Conservation (phyloP, 805 yeast species). For the Sugiyamaella valdiviana region DNA sequence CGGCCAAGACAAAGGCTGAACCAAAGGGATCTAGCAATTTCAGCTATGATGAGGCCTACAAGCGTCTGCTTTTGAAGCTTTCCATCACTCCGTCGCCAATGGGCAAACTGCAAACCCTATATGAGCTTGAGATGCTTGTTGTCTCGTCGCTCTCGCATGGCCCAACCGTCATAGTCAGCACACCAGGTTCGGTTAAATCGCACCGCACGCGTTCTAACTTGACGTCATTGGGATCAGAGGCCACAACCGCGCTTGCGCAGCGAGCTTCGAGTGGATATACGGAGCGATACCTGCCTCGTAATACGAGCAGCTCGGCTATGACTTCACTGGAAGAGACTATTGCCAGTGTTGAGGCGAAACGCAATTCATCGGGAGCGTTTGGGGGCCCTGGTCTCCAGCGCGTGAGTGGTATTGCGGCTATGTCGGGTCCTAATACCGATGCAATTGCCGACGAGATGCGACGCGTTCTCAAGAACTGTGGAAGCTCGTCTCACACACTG, state of each 20-base stretch:
- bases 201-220: slow-evolving; percentile 16
- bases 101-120: slow-evolving; percentile 22
- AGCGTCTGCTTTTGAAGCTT: slow-evolving; percentile 18
- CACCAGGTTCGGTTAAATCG: slow-evolving; percentile 20
- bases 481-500: slow-evolving; percentile 29
- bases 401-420: slow-evolving; percentile 16
- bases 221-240: slow-evolving; percentile 20
- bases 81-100: slow-evolving; percentile 25
- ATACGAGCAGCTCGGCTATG: slow-evolving; percentile 13
- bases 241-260: not conserved
- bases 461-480: slow-evolving; percentile 20
- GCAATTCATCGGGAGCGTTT: slow-evolving; percentile 18
- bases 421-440: slow-evolving; percentile 25
- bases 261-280: not conserved
- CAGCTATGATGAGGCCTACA: slow-evolving; percentile 23
- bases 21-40: slow-evolving; percentile 3
- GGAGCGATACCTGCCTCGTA: slow-evolving; percentile 4
- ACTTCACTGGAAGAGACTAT: slow-evolving; percentile 21
- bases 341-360: slow-evolving; percentile 23
- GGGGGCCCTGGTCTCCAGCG: slow-evolving; percentile 2
- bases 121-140: slow-evolving; percentile 24
- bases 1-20: not conserved
- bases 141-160: slow-evolving; percentile 19
- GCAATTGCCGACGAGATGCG: slow-evolving; percentile 32
- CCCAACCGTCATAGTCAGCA: slow-evolving; percentile 4